Conservation (phyloP, 176 grass and related monocot species). For the Eremochloa ophiuroides region DNA sequence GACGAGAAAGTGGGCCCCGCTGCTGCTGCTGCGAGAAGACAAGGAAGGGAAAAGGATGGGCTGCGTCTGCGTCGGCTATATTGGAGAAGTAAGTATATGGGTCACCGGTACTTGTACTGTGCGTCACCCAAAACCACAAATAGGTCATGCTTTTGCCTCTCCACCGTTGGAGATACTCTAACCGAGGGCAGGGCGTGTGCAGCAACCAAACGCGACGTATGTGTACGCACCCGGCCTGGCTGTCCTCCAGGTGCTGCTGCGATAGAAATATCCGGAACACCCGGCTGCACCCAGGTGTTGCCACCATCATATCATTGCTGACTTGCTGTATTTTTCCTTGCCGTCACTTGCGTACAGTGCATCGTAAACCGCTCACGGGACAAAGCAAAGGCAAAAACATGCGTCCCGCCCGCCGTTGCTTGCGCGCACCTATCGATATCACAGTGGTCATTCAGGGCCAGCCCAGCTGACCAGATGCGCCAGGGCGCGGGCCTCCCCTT, state of each 20-base stretch:
- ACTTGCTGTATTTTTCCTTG: neutral
- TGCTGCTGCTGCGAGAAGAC: no score
- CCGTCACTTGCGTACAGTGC: neutral
- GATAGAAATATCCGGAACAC: neutral
- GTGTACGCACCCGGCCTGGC: neutral
- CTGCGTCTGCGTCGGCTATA: no score
- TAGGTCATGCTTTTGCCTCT: no score
- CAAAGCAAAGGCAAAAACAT: neutral
- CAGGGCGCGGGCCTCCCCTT: neutral
- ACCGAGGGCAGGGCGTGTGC: no score
- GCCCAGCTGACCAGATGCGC: neutral
- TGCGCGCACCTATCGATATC: slow-evolving; percentile 11
- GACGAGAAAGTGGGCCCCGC: no score
- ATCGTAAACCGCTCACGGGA: slow-evolving; percentile 36
- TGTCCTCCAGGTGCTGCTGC: neutral
- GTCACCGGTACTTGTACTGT: no score
- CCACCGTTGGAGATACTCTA: no score
- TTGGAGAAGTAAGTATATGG: no score
- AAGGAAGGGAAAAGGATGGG: no score
- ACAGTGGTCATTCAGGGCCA: neutral
- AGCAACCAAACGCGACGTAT: no score
- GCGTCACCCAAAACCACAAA: no score
- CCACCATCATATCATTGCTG: slow-evolving; percentile 17
- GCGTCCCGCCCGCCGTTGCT: no score
- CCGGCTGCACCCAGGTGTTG: neutral